phyloP scores from a whole-genome alignment of 129 eudicot species.

The Lonicera japonica region DNA sequence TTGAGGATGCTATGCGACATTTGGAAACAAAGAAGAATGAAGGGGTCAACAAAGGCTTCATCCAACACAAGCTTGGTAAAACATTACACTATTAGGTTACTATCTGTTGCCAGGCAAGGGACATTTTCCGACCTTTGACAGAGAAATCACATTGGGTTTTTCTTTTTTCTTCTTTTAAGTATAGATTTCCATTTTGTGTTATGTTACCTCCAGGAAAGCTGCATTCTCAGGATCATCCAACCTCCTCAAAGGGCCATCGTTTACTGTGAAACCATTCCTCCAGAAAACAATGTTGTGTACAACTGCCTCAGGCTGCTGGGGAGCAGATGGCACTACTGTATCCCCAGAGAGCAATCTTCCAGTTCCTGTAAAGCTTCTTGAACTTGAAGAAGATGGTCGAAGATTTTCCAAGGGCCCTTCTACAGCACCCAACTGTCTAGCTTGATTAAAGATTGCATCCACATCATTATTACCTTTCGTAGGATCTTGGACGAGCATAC shows the following conservation, averaged over 20 bases:
- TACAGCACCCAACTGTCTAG: conserved; percentile 76
- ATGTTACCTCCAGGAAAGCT: conserved; percentile 76
- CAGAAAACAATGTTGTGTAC: conserved; percentile 91
- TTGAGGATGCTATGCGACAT: background rate
- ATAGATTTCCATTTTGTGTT: background rate
- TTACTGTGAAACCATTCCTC: conserved; percentile 84
- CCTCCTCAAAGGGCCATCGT: conserved; percentile 94
- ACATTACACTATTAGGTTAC: background rate
- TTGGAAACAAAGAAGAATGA: background rate
- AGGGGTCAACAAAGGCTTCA: background rate
- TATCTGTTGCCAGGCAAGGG: background rate
- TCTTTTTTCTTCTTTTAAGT: too few relatives aligned
- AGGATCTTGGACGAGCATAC: conserved; percentile 98
- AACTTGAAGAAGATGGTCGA: conserved; percentile 62
- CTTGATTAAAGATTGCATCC: conserved; percentile 86
- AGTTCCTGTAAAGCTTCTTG: conserved; percentile 80
- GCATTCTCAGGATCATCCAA: conserved; percentile 94
- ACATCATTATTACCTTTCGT: conserved; percentile 60
- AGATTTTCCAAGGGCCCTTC: conserved; percentile 68
- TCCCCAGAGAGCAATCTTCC: conserved; percentile 81
- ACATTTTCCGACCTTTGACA: background rate
- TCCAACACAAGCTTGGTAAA: background rate
- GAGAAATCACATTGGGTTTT: background rate
- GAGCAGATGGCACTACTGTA: conserved; percentile 45
- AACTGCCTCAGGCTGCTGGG: conserved; percentile 67